Percentiles rank a stretch among this genome's conserved stretches.
phyloP scores from a whole-genome alignment of 2,329 filamentous ascomycete genomes.

The Nothopassalora personata region DNA sequence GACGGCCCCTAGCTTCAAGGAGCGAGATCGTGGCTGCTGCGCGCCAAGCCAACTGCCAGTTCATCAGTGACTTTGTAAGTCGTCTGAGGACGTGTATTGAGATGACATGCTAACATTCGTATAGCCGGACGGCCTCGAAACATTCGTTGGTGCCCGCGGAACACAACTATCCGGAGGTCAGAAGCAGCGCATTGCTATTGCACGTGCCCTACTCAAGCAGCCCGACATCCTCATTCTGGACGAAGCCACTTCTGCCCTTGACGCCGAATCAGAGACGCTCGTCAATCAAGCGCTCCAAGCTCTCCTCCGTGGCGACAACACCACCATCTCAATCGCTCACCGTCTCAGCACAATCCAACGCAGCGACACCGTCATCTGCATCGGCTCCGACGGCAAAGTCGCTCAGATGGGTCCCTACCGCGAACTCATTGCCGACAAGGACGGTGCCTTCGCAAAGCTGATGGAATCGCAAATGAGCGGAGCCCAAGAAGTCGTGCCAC shows the following conservation, averaged over 20 bases:
- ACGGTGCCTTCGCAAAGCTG: conserved; percentile 84
- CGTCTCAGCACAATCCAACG: conserved; percentile 93
- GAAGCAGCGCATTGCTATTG: conserved; percentile 97
- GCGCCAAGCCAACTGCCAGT: conserved; percentile 88
- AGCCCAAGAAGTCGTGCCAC: conserved; percentile 50
- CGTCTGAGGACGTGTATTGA: conserved; percentile 5
- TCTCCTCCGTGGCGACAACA: conserved; percentile 80
- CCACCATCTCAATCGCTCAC: conserved; percentile 96
- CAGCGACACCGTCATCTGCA: conserved; percentile 88
- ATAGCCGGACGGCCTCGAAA: conserved; percentile 85
- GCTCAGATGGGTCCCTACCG: conserved; percentile 84
- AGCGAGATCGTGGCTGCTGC: conserved; percentile 82
- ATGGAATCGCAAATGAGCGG: conserved; percentile 99
- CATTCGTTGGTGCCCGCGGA: conserved; percentile 83
- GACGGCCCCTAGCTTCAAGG: conserved; percentile 70
- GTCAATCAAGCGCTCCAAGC: conserved; percentile 84
- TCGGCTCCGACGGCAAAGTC: conserved; percentile 78
- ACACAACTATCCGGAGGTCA: conserved; percentile 93
- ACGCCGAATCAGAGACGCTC: conserved; percentile 93
- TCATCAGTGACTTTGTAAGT: conserved; percentile 84
- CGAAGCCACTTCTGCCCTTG: conserved; percentile 87
- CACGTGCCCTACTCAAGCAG: conserved; percentile 86
- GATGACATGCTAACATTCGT: conserved; percentile 11
- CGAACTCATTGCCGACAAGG: conserved; percentile 64
- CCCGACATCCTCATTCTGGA: conserved; percentile 96